phyloP scores from a whole-genome alignment of 345 rosid genomes.

The Luvunga scandens region DNA sequence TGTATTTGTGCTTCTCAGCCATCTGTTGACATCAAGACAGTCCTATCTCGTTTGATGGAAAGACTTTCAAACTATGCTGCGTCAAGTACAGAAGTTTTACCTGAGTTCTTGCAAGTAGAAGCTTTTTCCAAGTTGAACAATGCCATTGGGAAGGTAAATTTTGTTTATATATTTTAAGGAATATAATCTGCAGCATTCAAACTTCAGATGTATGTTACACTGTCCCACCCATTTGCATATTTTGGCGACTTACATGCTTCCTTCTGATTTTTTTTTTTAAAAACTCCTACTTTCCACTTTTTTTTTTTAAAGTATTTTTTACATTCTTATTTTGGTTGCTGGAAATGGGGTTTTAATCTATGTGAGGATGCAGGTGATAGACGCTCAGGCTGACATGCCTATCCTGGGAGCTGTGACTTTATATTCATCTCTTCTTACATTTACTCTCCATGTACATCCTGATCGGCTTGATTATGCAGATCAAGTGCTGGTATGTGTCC shows the following conservation, averaged over 20 bases:
- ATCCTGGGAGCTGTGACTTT: constrained; percentile 86
- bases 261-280: background rate
- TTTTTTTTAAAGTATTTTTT: background rate
- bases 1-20: constrained; percentile 52
- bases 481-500: constrained; percentile 84
- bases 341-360: constrained; percentile 5
- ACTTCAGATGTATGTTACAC: background rate
- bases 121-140: constrained; percentile 94
- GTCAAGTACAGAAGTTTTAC: constrained; percentile 78
- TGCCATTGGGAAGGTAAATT: constrained; percentile 91
- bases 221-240: background rate
- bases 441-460: constrained; percentile 98
- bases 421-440: constrained; percentile 95
- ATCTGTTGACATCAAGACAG: constrained; percentile 94
- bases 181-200: background rate
- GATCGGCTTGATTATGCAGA: constrained; percentile 99
- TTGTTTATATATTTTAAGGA: background rate
- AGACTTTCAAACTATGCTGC: constrained; percentile 96
- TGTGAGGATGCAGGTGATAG: constrained; percentile 70
- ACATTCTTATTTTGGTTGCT: background rate
- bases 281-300: background rate
- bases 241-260: background rate
- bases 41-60: constrained; percentile 95
- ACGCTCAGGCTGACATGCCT: constrained; percentile 94
- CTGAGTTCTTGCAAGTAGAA: constrained; percentile 97